Evolutionary conservation across 2,329 filamentous ascomycete genomes (phyloP).

Genomic region (Fonsecaea pugnacius): DNA sequence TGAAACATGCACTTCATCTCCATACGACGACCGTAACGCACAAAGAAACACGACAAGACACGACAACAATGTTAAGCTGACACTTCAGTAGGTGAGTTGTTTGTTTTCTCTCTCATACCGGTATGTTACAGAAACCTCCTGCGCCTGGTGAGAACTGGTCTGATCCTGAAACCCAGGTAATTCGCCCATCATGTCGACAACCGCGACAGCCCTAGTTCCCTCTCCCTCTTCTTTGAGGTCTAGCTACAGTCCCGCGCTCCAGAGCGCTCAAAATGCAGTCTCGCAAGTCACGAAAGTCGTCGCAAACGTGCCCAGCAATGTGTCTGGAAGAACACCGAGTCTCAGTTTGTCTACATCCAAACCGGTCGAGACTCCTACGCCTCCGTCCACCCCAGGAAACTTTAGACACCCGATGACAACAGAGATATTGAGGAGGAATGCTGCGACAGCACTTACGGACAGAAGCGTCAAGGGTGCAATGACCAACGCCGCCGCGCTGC

Average conservation of each 20-base stretch:
- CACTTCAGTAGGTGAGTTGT: conserved; percentile 11
- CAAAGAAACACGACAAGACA: conserved; percentile 2
- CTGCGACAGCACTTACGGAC: conserved; percentile 76
- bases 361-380: conserved; percentile 34
- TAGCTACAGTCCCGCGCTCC: conserved; percentile 18
- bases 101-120: neutral
- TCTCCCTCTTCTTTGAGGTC: conserved; percentile 14
- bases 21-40: neutral
- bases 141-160: neutral
- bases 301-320: conserved; percentile 9
- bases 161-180: conserved; percentile 1
- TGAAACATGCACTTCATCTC: neutral
- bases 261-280: conserved; percentile 15
- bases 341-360: conserved; percentile 11
- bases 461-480: conserved; percentile 72
- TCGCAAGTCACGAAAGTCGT: conserved; percentile 12
- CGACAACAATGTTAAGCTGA: conserved; percentile 14
- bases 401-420: conserved; percentile 90
- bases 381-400: conserved; percentile 63
- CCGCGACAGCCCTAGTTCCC: conserved; percentile 27
- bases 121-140: neutral
- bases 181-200: conserved; percentile 27
- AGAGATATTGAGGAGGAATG: conserved; percentile 82
- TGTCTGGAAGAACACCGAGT: conserved; percentile 11
- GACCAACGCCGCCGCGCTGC: conserved; percentile 66